phyloP scores from a whole-genome alignment of 805 yeast genomes.

The Jamesozyma piceae region DNA sequence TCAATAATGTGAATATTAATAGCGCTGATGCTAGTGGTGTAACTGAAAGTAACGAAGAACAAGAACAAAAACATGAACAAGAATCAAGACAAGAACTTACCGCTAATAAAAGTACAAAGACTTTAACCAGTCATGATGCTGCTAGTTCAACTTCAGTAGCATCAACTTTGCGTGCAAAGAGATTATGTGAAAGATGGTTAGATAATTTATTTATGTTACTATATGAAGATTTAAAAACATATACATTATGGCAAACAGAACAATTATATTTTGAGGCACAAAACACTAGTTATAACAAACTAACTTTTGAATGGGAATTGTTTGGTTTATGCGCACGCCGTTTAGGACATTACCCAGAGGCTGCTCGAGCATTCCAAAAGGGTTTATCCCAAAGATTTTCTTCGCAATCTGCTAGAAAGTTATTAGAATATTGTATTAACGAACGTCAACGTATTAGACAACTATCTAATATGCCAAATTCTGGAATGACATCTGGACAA shows the following conservation, averaged over 20 bases:
- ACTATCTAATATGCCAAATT: constrained; percentile 14
- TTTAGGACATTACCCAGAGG: constrained; percentile 78
- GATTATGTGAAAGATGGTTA: constrained; percentile 70
- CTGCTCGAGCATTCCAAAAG: constrained; percentile 69
- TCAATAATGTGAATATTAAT: neutral
- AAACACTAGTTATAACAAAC: constrained; percentile 65
- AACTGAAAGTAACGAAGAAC: neutral
- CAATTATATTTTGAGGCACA: constrained; percentile 81
- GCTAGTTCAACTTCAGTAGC: constrained; percentile 11
- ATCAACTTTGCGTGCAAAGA: constrained; percentile 42
- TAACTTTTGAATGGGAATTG: constrained; percentile 86
- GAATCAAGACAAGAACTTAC: neutral
- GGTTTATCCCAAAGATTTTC: constrained; percentile 72
- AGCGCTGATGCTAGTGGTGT: neutral
- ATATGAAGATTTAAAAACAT: constrained; percentile 69
- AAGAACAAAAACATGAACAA: neutral
- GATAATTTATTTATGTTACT: constrained; percentile 63
- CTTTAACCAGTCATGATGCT: neutral
- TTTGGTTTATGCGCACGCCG: constrained; percentile 80
- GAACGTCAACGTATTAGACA: constrained; percentile 33
- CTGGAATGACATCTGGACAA: constrained; percentile 25
- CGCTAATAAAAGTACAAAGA: neutral
- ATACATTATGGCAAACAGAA: constrained; percentile 92
- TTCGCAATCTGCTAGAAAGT: constrained; percentile 64
- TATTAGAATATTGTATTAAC: constrained; percentile 54